Evolutionary conservation across 768 basidiomycete genomes (phyloP), one percentile per base, ranked within the genome.

Genomic region (Lentinus tigrinus): DNA sequence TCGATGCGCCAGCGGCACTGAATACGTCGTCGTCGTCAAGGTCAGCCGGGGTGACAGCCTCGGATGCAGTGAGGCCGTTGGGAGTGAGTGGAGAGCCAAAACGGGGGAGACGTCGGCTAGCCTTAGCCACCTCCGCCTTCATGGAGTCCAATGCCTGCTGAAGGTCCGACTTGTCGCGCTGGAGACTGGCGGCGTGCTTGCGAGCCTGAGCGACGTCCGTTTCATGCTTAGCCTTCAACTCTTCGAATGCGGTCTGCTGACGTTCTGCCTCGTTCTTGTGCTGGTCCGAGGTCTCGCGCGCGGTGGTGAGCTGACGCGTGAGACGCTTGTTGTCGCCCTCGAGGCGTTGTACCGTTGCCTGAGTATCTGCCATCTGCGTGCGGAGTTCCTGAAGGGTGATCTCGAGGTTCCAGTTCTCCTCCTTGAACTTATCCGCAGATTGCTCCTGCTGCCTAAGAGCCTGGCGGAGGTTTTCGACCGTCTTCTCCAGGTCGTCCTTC

Each of bases 321-420:
- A 94, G 79, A 4, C 91, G 86, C 70, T 93, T 89, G 62, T 89
- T 85, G 63, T 98, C 97, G 37, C 83, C 76, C 67, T 95, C 93
- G 21, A 91, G 77, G 44, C 91, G 87, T 62, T 84, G 81, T 3
- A 80, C 74, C 8, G 85, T 78, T 17, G 85, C 73, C 61, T 91
- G 86, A 1, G 84, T 80, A 48, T 90, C 87, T 28, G 80, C 69
- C 46, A 89, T 78, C 63, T 91, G 85, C 1, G 82, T 75, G 38
- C 88, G 87, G 23, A 95, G 80, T 58, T 97, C 95, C 70, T 98
- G 96, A 27, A 94, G 77, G 16, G 84, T 83, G 48, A 98, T 94
- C 76, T 98, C 96, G 56, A 98, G 85, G 69, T 98, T 96, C 97
- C 97, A 98, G 71, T 97, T 98, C 74, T 95, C 94, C 75, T 98